Base-by-base conservation (phyloP, 2,329 filamentous ascomycete genomes). In the Didymella pomorum region DNA sequence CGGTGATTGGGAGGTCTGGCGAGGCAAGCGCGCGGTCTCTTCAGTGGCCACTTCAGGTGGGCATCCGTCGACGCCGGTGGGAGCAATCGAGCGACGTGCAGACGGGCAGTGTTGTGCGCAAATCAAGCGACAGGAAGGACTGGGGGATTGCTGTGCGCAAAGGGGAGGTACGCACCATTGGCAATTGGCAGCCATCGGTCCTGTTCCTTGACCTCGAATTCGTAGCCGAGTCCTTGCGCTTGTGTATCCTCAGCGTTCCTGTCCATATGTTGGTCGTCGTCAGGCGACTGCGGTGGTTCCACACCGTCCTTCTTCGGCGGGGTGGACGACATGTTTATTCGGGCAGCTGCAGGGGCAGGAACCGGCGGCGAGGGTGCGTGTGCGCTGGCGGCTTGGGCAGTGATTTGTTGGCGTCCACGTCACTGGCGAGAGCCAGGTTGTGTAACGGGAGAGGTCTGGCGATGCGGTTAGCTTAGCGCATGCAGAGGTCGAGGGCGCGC, bases 131-230 rank as follows among this genome's bases (percentile, higher is more conserved):
- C 54, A 28, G 26, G n/a, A n/a, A n/a, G n/a, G n/a, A n/a, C n/a
- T n/a, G 59, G 69, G 68, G 61, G 26, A 25, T 12, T n/a, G n/a
- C n/a, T n/a, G n/a, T n/a, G n/a, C n/a, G n/a, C n/a, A n/a, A 29
- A 10, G 28, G 2, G 52, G 47, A 59, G 60, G 63, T 80, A 95
- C 95, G 87, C 87, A 99, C 95, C 95, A 93, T 99, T 99, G 83
- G 95, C 95, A 87, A 99, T 99, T 79, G 95, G 95, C 79, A 99
- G 87, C 95, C 95, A 99, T 85, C 95, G 86, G 82, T 99, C 95
- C 82, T 99, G 95, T 82, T 99, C 95, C 86, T 98, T 98, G 81
- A 98, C 94, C 82, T 98, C 94, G 79, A 97, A 97, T 83, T 98
- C 94, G 81, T 92, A 92, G 80, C 83, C 88, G 80, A 90, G 85